A percentile compares a stretch with the other conserved stretches of the same genome.
Evolutionary conservation across 306 rosid genomes (phyloP).

Genomic region (Cotoneaster glaucophyllus): DNA sequence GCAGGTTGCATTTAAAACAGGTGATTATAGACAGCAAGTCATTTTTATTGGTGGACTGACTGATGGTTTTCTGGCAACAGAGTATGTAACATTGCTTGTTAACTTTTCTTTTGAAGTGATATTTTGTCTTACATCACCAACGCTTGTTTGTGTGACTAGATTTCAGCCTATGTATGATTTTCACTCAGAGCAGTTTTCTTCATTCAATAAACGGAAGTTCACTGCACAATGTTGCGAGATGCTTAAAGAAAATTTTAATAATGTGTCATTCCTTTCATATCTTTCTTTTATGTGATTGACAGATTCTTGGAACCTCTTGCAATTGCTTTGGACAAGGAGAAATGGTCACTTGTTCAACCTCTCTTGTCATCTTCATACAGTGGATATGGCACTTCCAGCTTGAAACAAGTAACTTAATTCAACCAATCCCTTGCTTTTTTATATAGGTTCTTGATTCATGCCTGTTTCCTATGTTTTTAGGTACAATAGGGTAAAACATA

Average conservation of each 20-base stretch:
- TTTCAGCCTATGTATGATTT: slow-evolving; percentile 1
- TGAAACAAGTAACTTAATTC: slow-evolving; percentile 62
- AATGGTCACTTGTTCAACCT: slow-evolving; percentile 95
- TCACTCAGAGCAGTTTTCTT: background rate
- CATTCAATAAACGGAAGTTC: background rate
- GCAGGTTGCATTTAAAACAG: slow-evolving; percentile 95
- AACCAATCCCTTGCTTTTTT: background rate
- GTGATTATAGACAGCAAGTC: slow-evolving; percentile 81
- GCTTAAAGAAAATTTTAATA: background rate
- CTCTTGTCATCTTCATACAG: slow-evolving; percentile 88
- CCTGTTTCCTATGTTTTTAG: background rate
- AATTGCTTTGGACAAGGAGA: slow-evolving; percentile 82
- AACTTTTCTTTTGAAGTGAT: background rate
- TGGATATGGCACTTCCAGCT: slow-evolving; percentile 96
- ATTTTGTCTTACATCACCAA: slow-evolving; percentile 1
- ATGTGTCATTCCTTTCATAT: background rate
- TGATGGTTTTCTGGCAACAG: slow-evolving; percentile 85
- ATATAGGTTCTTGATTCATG: background rate
- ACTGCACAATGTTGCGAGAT: background rate
- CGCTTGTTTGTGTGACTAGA: slow-evolving; percentile 3
- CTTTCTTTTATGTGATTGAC: slow-evolving; percentile 25
- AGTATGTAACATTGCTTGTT: slow-evolving; percentile 40
- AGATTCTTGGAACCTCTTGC: slow-evolving; percentile 97
- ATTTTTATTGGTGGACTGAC: slow-evolving; percentile 93
- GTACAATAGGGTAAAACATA: background rate